Percentiles rank a stretch among this genome's conserved stretches.
Conservation (phyloP, 768 basidiomycete species). For the Gautieria morchelliformis region DNA sequence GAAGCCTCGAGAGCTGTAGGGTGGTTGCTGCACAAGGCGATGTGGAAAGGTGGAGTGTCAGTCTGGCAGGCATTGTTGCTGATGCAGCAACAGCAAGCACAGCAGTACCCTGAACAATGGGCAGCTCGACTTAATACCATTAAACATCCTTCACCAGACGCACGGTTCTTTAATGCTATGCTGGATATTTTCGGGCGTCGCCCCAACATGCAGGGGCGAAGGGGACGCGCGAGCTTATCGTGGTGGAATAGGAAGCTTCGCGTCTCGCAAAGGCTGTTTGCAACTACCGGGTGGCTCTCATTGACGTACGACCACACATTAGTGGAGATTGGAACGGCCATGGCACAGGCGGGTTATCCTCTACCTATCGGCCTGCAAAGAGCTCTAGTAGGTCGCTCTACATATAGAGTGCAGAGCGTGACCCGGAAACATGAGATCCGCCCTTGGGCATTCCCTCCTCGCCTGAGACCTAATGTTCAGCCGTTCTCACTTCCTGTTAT, state of each 20-base stretch:
- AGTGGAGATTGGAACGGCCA: not conserved
- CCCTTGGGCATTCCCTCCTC: not conserved
- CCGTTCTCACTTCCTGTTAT: not conserved
- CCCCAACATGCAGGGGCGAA: conserved; percentile 7
- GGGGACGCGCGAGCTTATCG: not conserved
- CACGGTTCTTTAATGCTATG: conserved; percentile 59
- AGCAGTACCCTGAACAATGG: not conserved
- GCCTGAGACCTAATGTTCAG: not conserved
- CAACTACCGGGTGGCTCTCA: not conserved
- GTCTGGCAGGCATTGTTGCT: conserved; percentile 10
- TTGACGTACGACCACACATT: conserved; percentile 1
- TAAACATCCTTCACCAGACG: conserved; percentile 40
- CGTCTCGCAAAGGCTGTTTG: not conserved
- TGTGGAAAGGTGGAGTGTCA: conserved; percentile 24
- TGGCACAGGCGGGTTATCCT: conserved; percentile 7
- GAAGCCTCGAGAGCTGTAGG: conserved; percentile 18
- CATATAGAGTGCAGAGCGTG: not conserved
- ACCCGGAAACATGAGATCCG: not conserved
- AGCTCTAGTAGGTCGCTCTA: conserved; percentile 1
- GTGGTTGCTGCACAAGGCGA: conserved; percentile 26
- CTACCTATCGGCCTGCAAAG: conserved; percentile 6
- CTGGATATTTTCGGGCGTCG: conserved; percentile 33
- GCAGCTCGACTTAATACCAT: conserved; percentile 14
- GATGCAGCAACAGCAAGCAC: not conserved
- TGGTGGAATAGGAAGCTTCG: not conserved